phyloP scores from a whole-genome alignment of 495 filamentous ascomycete species.

The Trichoderma asperelloides region DNA sequence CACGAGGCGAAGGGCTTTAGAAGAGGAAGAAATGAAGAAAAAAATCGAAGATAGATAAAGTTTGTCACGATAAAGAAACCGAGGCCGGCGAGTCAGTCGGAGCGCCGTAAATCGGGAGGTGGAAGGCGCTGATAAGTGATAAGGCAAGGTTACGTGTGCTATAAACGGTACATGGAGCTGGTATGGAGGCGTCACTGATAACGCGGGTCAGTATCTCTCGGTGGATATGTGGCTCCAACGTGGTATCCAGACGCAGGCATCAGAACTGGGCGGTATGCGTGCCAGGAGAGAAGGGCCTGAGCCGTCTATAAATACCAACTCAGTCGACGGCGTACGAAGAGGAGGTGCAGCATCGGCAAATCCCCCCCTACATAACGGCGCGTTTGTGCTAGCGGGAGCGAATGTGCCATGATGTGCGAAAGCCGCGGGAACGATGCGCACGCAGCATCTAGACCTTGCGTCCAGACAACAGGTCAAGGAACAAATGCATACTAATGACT shows the following conservation, averaged over 20 bases:
- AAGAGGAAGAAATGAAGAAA: background rate
- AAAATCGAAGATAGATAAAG: background rate
- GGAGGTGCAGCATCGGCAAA: background rate
- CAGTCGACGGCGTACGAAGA: background rate
- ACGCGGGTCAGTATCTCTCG: background rate
- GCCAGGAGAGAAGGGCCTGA: too few species aligned
- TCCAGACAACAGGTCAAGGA: too few species aligned
- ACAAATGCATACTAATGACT: too few species aligned
- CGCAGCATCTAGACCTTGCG: too few species aligned
- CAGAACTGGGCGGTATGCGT: too few species aligned
- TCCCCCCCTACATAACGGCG: background rate
- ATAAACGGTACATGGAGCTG: background rate
- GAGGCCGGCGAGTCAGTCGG: constrained; percentile 2
- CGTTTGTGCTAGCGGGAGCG: too few species aligned
- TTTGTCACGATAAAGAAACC: constrained; percentile 1
- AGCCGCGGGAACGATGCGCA: too few species aligned
- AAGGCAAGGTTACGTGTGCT: background rate
- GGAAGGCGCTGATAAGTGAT: constrained; percentile 7
- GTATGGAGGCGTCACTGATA: background rate
- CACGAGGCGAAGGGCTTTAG: background rate
- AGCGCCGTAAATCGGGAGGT: constrained; percentile 4
- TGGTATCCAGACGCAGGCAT: too few species aligned
- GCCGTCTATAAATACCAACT: too few species aligned
- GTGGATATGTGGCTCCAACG: background rate
- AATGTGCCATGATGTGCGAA: too few species aligned